Conservation (phyloP, 176 grass and related monocot genomes). For the Elymus sibiricus region DNA sequence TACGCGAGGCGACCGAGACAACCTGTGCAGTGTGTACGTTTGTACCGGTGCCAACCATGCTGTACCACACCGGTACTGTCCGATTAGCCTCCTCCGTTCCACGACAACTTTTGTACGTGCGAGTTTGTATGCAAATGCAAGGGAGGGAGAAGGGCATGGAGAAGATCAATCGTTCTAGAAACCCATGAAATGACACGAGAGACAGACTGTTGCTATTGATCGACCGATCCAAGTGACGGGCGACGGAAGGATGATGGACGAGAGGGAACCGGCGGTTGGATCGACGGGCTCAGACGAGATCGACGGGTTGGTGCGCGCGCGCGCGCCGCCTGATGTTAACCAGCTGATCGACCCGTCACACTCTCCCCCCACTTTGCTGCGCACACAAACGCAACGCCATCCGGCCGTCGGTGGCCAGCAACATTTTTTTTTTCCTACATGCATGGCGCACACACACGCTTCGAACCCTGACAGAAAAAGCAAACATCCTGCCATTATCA, state of each 20-base stretch:
- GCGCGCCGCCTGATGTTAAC: neutral
- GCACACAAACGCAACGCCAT: neutral
- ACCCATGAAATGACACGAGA: neutral
- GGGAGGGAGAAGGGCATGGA: no score
- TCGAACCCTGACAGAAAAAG: neutral
- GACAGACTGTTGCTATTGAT: neutral
- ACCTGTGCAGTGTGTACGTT: no score
- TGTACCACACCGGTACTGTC: no score
- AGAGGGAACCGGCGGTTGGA: neutral
- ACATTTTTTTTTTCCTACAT: neutral
- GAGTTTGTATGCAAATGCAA: no score
- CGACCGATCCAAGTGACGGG: neutral
- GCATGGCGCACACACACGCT: neutral
- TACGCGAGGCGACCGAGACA: neutral
- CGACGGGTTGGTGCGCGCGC: conserved; percentile 7
- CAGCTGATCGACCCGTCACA: neutral
- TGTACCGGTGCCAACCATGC: no score
- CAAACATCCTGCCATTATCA: neutral
- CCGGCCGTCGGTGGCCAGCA: conserved; percentile 35
- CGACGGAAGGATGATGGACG: neutral
- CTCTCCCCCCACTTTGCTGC: neutral
- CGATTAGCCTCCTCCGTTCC: neutral
- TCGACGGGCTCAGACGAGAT: neutral
- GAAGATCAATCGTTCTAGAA: neutral
- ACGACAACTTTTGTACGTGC: neutral